These are phyloP conservation scores for Plectosphaerella cucumerina DNA, from an alignment of 2,329 filamentous ascomycete genomes.

Conservation along the genomic window DNA sequence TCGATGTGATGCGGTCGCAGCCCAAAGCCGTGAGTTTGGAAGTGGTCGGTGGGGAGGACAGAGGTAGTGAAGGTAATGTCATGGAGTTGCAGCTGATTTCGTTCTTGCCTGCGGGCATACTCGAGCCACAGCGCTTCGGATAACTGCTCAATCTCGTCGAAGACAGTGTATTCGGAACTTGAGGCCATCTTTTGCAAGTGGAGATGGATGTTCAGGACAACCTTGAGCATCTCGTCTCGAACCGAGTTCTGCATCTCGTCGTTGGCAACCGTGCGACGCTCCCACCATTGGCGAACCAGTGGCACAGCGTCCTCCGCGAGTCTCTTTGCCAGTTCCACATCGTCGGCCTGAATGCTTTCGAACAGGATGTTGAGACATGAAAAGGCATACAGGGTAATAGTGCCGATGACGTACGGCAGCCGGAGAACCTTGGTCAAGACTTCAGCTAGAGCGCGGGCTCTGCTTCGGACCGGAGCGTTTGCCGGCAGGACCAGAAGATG, in stretches of 20 bases:
- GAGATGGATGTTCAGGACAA: slow-evolving; percentile 61
- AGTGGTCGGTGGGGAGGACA: slow-evolving; percentile 37
- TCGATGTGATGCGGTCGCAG: slow-evolving; percentile 48
- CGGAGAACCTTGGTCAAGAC: slow-evolving; percentile 58
- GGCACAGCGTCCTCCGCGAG: slow-evolving; percentile 62
- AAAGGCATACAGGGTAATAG: slow-evolving; percentile 69
- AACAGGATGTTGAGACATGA: slow-evolving; percentile 70
- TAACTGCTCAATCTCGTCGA: slow-evolving; percentile 57
- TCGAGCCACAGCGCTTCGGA: slow-evolving; percentile 70
- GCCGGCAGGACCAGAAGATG: slow-evolving; percentile 58
- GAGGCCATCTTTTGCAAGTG: slow-evolving; percentile 55
- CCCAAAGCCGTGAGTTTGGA: slow-evolving; percentile 45
- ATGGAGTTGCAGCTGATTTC: slow-evolving; percentile 71
- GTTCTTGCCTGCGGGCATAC: slow-evolving; percentile 68
- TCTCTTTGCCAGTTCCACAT: slow-evolving; percentile 56
- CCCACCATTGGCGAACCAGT: slow-evolving; percentile 73
- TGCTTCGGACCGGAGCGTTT: slow-evolving; percentile 61
- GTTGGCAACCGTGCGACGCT: slow-evolving; percentile 59
- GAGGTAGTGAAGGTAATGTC: slow-evolving; percentile 61
- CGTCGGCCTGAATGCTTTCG: slow-evolving; percentile 61
- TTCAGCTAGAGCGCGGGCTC: slow-evolving; percentile 51
- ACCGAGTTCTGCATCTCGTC: slow-evolving; percentile 58
- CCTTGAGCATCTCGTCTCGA: slow-evolving; percentile 74
- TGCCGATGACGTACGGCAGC: slow-evolving; percentile 53
- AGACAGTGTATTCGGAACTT: slow-evolving; percentile 34